Base-by-base conservation (phyloP, 345 rosid species). In the Bretschneidera sinensis region DNA sequence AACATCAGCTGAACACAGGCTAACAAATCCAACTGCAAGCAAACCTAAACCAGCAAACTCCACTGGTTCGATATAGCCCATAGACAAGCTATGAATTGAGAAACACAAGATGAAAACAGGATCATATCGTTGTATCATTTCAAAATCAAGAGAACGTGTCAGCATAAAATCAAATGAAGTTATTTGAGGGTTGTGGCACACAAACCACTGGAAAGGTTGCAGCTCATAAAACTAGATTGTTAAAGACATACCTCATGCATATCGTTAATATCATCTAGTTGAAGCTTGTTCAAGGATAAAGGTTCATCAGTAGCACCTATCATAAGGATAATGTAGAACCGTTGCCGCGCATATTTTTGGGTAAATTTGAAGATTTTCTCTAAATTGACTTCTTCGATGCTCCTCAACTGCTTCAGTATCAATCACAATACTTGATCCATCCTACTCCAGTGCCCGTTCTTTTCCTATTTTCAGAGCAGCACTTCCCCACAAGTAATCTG, bases 31-130 rank as follows among this genome's bases (percentile, higher is more conserved):
- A 69, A 94, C 67, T 25, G 96, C 92, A 71, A 94, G 92, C 86
- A 94, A 74, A 67, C 99, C 96, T 74, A 86, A 70, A 74, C 87
- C 77, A 67, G 92, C 79, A 72, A 90, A 88, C 68, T 94, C 96
- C 50, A 76, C 64, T 24, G 96, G 89, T 70, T 94, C 97, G 71
- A 92, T 63, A 62, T 83, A 83, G 68, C 86, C 80, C 62, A 34
- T 47, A 18, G 86, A 76, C 71, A 92, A 71, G 48, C 79, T 61
- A 65, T 86, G 86, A 65, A 80, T 61, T 55, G 95, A 79, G 75
- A 92, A 85, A 52, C 66, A 80, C 74, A 89, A 62, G 73, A 89
- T 76, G 76, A 87, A 89, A 75, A 78, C 82, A 51, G 97, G 98
- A 80, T 89, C 98, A 74, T 89, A 92, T 62, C 71, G 67, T 57